Conservation (phyloP, 2,329 filamentous ascomycete species). For the Aspergillus clavatus region DNA sequence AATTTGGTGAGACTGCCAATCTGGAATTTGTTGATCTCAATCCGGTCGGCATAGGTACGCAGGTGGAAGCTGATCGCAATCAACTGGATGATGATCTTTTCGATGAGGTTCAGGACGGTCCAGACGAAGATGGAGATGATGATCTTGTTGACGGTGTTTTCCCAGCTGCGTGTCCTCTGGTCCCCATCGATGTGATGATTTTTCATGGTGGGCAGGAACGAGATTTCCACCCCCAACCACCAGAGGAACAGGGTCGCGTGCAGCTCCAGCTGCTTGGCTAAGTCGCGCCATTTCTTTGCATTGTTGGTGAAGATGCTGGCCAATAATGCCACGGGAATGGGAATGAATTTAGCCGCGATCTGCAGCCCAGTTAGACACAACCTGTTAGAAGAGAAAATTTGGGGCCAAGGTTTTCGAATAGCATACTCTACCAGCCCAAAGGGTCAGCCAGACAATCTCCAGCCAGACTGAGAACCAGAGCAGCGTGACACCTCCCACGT, state of each 20-base stretch:
- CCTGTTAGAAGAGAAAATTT: background rate
- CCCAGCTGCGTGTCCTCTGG: constrained; percentile 59
- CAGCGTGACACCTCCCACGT: constrained; percentile 69
- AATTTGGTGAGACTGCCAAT: constrained; percentile 64
- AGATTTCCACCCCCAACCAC: constrained; percentile 81
- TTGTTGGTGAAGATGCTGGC: constrained; percentile 79
- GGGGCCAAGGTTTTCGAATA: constrained; percentile 4
- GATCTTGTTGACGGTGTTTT: constrained; percentile 75
- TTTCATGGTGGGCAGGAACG: constrained; percentile 77
- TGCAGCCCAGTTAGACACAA: constrained; percentile 18
- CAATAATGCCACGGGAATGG: constrained; percentile 56
- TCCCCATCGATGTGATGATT: constrained; percentile 56
- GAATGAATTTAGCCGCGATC: constrained; percentile 61
- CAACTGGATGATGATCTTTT: constrained; percentile 92
- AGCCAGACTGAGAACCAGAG: constrained; percentile 96
- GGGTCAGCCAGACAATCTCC: constrained; percentile 83
- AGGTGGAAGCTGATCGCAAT: constrained; percentile 91
- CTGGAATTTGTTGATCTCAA: constrained; percentile 88
- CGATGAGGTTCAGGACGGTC: constrained; percentile 72
- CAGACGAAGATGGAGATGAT: constrained; percentile 80
- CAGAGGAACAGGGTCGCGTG: constrained; percentile 85
- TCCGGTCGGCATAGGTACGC: constrained; percentile 83
- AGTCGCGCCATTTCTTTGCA: constrained; percentile 86
- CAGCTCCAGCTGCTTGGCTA: constrained; percentile 79
- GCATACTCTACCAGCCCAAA: constrained; percentile 67